phyloP scores from a whole-genome alignment of 2,329 filamentous ascomycete genomes.

The Neophaeococcomyces mojaviensis region DNA sequence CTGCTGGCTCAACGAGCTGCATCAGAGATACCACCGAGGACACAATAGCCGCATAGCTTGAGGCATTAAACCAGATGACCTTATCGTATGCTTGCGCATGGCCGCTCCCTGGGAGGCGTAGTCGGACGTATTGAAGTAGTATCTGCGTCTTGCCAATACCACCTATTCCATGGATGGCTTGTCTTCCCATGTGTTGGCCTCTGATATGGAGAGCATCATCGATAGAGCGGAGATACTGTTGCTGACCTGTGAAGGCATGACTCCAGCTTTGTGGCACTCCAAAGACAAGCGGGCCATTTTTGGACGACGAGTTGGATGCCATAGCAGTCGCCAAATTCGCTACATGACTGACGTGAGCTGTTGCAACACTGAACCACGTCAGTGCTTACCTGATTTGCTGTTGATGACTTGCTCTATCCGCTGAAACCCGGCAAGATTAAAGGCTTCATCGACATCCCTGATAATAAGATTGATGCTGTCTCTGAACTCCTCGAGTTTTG shows the following conservation, averaged over 20 bases:
- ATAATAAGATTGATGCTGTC: background rate
- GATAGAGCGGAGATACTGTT: background rate
- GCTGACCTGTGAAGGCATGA: background rate
- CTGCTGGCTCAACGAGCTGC: no score
- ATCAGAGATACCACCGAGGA: background rate
- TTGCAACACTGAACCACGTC: no score
- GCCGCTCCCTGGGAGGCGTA: background rate
- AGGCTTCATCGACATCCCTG: background rate
- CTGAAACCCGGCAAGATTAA: background rate
- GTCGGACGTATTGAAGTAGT: background rate
- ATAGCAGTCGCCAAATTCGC: no score
- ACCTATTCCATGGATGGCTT: slow-evolving; percentile 1
- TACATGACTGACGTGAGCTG: no score
- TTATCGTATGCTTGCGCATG: background rate
- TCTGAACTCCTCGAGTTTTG: background rate
- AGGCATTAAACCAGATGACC: slow-evolving; percentile 3
- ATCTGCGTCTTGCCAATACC: slow-evolving; percentile 9
- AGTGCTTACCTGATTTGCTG: no score
- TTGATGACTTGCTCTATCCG: background rate
- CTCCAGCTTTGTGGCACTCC: no score
- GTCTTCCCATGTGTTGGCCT: background rate
- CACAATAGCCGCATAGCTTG: background rate
- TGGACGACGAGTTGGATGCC: no score
- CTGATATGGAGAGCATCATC: background rate
- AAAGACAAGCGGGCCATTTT: no score